Base-by-base conservation (phyloP, 2,329 filamentous ascomycete genomes). In the Ascochyta viciae-villosae region DNA sequence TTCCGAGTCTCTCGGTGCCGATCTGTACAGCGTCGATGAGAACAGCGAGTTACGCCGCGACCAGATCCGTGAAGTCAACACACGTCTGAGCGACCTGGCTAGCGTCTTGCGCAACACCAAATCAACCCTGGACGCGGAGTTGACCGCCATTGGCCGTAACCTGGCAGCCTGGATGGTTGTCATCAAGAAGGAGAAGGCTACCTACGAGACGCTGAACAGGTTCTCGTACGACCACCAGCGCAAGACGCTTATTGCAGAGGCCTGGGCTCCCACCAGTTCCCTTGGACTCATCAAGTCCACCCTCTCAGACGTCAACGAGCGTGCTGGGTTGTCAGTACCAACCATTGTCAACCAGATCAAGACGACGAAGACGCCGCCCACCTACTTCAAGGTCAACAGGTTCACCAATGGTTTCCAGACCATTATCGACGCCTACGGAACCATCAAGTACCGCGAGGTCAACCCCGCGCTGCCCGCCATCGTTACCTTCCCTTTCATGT, bases 341-440 rank as follows among this genome's bases (percentile, higher is more conserved):
- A 98, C 94, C 48, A 98, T 99, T 70, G 94, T 99, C 81, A 98
- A 98, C 76, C 92, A 96, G 80, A 95, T 99, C 74, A 89, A 88
- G 68, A 98, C 94, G 39, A 96, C 93, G 80, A 98, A 97, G 83
- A 98, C 91, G 6, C 95, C 96, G 24, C 95, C 95, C 0, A 99
- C 95, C 0, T 98, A 96, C 76, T 87, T 97, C 77, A 96, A 96
- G 81, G 97, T 93, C 29, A 99, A 99, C 83, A 96, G 94, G 78
- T 98, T 98, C 74, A 99, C 96, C 3, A 89, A 97, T 71, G 95
- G 89, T 23, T 99, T 99, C 82, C 95, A 99, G 78, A 98, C 94
- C 55, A 99, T 99, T 75, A 96, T 99, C 76, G 94, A 99, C 70
- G 95, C 96, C 26, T 99, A 99, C 73, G 96, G 95, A 72, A 97